Base-by-base conservation (phyloP, 345 rosid genomes). In the Lepidium aucheri region DNA sequence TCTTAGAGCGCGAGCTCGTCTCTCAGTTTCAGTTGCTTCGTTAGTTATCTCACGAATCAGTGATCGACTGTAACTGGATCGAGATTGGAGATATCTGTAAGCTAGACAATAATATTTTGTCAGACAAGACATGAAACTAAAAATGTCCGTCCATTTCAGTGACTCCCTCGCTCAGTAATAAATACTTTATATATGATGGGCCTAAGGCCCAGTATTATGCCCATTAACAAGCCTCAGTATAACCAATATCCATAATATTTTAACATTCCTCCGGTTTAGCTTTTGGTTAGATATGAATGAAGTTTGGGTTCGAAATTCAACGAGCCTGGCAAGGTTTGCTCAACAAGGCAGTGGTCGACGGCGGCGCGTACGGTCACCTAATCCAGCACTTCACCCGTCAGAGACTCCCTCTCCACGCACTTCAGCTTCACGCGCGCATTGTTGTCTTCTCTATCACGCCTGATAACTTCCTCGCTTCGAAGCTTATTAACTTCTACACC, bases 361-460 rank as follows among this genome's bases (percentile, higher is more conserved):
- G 69, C 75, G 85, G 77, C 53, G 78, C 80, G 12, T 92, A 63
- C 34, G 91, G 90, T 14, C 85, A 81, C 47, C 85, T 85, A 63
- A 73, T 92, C 68, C 86, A 86, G 58, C 74, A 78, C 56, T 87
- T 81, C 56, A 69, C 85, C 56, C 78, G 85, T 42, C 60, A 58
- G 32, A 71, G 50, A 26, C 88, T 84, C 68, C 83, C 82, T 79
- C 80, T 73, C 49, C 97, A 86, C 65, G 86, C 75, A 33, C 81
- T 80, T 72, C 96, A 92, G 74, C 89, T 92, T 65, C 95, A 92
- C 56, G 85, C 93, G 1, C 93, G 89, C 6, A 81, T 92, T 7
- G 40, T 85, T 6, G 69, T 76, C 39, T 67, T 16, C 58, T 82
- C 95, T 8, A 54, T 84, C 61, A 44, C 72, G 1, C 89, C 85